Percentiles rank a stretch among this genome's conserved stretches.
Conservation (phyloP, 1,139 yeast genomes). For the Zygosaccharomyces sapae region DNA sequence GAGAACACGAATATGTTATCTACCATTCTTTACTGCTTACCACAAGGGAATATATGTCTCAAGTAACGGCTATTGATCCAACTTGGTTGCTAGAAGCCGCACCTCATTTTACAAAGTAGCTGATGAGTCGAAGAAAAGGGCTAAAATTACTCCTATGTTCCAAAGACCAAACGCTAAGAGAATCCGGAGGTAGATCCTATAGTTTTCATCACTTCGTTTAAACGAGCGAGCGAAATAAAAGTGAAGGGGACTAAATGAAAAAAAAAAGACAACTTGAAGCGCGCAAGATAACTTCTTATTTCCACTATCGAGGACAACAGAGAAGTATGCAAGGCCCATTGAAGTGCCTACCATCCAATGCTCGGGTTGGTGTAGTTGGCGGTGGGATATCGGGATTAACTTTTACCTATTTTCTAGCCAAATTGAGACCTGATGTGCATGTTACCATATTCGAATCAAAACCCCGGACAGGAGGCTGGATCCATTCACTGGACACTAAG, state of each 20-base stretch:
- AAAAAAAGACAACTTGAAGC: background rate
- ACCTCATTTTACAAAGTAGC: constrained; percentile 73
- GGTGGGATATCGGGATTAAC: constrained; percentile 86
- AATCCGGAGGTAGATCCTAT: constrained; percentile 33
- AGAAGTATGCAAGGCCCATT: constrained; percentile 17
- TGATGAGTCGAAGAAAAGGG: constrained; percentile 41
- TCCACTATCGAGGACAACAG: background rate
- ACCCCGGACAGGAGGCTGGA: constrained; percentile 72
- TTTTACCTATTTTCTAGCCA: constrained; percentile 66
- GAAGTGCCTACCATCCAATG: constrained; percentile 33
- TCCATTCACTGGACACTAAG: constrained; percentile 45
- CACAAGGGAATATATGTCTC: constrained; percentile 87
- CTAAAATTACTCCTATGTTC: constrained; percentile 59
- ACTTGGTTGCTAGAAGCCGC: constrained; percentile 82
- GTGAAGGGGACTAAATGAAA: background rate
- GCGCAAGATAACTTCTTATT: background rate
- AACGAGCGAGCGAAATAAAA: constrained; percentile 4
- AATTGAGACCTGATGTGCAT: constrained; percentile 65
- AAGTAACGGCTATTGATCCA: constrained; percentile 76
- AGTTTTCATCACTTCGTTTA: constrained; percentile 1
- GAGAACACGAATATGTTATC: constrained; percentile 71
- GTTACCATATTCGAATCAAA: constrained; percentile 60
- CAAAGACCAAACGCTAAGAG: constrained; percentile 52
- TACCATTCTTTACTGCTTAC: constrained; percentile 82
- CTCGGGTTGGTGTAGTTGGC: constrained; percentile 67